Conservation (phyloP, 768 basidiomycete species). For the Mrakia blollopis region DNA sequence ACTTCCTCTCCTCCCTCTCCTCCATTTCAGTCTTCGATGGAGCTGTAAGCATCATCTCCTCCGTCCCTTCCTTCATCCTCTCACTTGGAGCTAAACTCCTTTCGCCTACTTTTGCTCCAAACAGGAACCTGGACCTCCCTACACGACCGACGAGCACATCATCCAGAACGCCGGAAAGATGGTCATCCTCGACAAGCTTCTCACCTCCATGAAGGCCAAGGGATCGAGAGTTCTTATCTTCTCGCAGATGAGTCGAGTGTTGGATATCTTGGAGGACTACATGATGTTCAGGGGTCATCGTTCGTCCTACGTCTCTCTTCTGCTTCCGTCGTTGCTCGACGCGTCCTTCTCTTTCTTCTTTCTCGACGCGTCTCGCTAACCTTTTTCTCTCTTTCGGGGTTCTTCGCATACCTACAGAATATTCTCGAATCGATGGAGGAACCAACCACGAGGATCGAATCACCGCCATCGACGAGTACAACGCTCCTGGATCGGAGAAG, state of each 20-base stretch:
- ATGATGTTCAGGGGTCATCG: slow-evolving; percentile 85
- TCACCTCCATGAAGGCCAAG: slow-evolving; percentile 78
- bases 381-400: background rate
- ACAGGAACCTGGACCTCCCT: slow-evolving; percentile 88
- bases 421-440: slow-evolving; percentile 92
- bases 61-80: too few species aligned
- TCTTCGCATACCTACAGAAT: slow-evolving; percentile 55
- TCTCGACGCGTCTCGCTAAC: background rate
- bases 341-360: background rate
- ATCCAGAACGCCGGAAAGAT: slow-evolving; percentile 94
- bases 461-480: slow-evolving; percentile 92
- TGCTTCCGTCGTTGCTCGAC: background rate
- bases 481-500: slow-evolving; percentile 86
- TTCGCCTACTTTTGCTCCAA: too few species aligned
- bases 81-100: too few species aligned
- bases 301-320: slow-evolving; percentile 47
- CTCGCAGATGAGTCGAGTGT: slow-evolving; percentile 98
- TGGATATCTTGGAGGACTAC: slow-evolving; percentile 96
- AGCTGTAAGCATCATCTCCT: slow-evolving; percentile 25
- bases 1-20: background rate
- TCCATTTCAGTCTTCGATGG: slow-evolving; percentile 42
- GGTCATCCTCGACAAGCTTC: slow-evolving; percentile 91
- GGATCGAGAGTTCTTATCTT: slow-evolving; percentile 96
- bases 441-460: slow-evolving; percentile 98
- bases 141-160: slow-evolving; percentile 95